A percentile compares a stretch with the other conserved stretches of the same genome.
Evolutionary conservation across 805 yeast species (phyloP).

Genomic region (Kurtzmaniella fragi): DNA sequence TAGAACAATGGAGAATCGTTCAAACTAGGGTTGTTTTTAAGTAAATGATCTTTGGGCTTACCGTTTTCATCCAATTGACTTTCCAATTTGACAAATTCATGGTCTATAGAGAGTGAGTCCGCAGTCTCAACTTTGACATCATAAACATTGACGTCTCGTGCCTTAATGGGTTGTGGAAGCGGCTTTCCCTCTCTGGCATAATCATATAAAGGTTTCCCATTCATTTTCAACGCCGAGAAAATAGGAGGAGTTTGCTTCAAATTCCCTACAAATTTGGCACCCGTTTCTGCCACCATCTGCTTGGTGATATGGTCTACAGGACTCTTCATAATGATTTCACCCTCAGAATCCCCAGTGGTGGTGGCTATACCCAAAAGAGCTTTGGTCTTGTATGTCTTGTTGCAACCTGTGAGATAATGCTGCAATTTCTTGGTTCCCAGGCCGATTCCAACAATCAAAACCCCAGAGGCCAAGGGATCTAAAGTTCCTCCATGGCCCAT

Average conservation of each 20-base stretch:
- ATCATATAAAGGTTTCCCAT: constrained; percentile 90
- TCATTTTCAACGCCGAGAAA: constrained; percentile 88
- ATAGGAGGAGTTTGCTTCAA: constrained; percentile 91
- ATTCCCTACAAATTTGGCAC: constrained; percentile 70
- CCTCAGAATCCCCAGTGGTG: constrained; percentile 91
- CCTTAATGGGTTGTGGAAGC: constrained; percentile 76
- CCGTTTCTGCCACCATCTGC: constrained; percentile 45
- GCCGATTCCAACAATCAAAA: constrained; percentile 88
- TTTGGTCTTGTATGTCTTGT: constrained; percentile 74
- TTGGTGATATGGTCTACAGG: constrained; percentile 52
- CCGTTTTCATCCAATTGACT: constrained; percentile 47
- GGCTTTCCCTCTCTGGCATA: constrained; percentile 88
- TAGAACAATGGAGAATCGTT: constrained; percentile 59
- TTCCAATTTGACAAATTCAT: constrained; percentile 43
- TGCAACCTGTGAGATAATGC: constrained; percentile 65
- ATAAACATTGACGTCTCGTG: constrained; percentile 62
- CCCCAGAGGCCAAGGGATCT: constrained; percentile 96
- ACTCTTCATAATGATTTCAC: constrained; percentile 63
- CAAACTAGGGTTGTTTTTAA: constrained; percentile 49
- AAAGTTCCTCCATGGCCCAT: constrained; percentile 98
- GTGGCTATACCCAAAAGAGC: constrained; percentile 89
- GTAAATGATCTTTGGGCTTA: constrained; percentile 36
- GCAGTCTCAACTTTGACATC: constrained; percentile 47
- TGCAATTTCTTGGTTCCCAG: constrained; percentile 80
- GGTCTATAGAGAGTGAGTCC: constrained; percentile 52